These are phyloP conservation scores for Brassica incana DNA, from an alignment of 345 rosid genomes.

Conservation along the genomic window DNA sequence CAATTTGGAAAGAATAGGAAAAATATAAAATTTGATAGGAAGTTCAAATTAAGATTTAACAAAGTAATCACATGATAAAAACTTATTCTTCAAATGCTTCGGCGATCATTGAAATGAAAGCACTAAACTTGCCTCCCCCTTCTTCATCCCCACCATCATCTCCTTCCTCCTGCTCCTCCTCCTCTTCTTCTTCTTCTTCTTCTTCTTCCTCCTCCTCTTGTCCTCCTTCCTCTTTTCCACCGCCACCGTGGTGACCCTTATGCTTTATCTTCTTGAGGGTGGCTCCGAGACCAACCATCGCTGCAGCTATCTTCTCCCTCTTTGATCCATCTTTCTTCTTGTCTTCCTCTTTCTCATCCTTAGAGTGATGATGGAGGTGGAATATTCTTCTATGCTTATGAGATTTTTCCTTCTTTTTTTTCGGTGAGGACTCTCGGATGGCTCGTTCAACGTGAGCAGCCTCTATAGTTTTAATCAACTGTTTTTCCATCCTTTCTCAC, in stretches of 20 bases:
- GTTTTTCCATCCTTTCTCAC: slow-evolving; percentile 23
- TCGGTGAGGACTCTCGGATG: slow-evolving; percentile 13
- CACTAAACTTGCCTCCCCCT: slow-evolving; percentile 38
- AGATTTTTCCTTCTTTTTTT: slow-evolving; percentile 16
- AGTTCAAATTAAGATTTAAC: neutral
- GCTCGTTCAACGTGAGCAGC: slow-evolving; percentile 10
- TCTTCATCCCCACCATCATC: slow-evolving; percentile 29
- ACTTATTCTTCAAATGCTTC: slow-evolving; percentile 26
- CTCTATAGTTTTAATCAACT: slow-evolving; percentile 11
- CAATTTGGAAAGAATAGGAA: no score
- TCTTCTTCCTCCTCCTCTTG: neutral
- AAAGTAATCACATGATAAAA: slow-evolving; percentile 1
- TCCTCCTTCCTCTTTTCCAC: neutral
- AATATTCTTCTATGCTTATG: slow-evolving; percentile 34
- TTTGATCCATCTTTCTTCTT: slow-evolving; percentile 39
- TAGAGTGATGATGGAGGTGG: slow-evolving; percentile 33
- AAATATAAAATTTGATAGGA: no score
- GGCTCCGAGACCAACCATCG: slow-evolving; percentile 32
- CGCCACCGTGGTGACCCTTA: neutral
- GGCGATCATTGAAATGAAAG: slow-evolving; percentile 31
- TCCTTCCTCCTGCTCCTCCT: no score
- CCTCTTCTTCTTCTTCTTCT: no score
- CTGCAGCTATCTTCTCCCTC: slow-evolving; percentile 38
- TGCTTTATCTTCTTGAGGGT: slow-evolving; percentile 32
- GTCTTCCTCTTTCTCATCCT: slow-evolving; percentile 32